Conservation (phyloP, 306 rosid species). For the Gynostemma pentaphyllum region DNA sequence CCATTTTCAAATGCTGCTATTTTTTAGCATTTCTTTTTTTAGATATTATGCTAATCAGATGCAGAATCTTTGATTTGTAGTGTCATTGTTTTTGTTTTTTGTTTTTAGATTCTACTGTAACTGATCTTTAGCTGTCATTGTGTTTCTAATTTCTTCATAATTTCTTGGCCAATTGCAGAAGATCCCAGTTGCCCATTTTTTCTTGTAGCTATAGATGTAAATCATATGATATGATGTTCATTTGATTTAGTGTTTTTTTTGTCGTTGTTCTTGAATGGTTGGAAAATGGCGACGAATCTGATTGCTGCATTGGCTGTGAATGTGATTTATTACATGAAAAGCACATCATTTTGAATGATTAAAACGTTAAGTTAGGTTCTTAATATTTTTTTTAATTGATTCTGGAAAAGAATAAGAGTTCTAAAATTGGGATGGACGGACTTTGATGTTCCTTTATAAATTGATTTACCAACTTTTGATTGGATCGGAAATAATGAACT, state of each 20-base stretch:
- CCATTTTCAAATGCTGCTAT: neutral
- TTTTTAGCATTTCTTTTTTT: neutral
- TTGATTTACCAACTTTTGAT: neutral
- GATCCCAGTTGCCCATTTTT: neutral
- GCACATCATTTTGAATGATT: neutral
- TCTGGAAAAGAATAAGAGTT: neutral
- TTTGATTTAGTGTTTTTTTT: neutral
- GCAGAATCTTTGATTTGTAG: constrained; percentile 10
- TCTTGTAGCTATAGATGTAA: neutral
- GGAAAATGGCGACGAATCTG: neutral
- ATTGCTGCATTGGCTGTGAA: neutral
- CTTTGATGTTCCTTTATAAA: neutral
- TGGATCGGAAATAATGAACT: neutral
- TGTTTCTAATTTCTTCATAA: neutral
- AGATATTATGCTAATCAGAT: neutral
- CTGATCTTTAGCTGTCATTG: constrained; percentile 9
- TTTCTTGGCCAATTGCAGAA: neutral
- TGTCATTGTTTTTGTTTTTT: neutral
- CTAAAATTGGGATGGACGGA: neutral
- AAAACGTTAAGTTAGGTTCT: neutral
- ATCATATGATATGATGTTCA: neutral
- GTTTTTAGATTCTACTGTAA: neutral
- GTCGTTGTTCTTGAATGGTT: neutral
- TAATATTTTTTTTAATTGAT: neutral
- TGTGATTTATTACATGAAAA: neutral